These are phyloP conservation scores for Aspergillus sp. DNA, from an alignment of 2,329 filamentous ascomycete species.

Conservation along the genomic window DNA sequence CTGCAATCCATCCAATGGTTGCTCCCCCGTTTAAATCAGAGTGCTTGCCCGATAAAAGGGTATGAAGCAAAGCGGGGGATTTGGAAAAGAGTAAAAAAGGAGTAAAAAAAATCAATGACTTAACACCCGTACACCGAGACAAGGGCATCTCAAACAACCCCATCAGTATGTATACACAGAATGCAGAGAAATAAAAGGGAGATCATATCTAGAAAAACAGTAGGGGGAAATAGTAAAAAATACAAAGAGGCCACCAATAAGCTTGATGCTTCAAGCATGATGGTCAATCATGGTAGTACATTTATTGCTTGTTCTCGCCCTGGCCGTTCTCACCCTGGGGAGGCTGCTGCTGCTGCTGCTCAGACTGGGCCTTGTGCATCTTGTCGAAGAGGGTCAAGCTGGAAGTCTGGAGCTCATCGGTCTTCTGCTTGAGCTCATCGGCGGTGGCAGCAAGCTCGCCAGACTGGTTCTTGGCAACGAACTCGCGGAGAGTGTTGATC, in stretches of 20 bases:
- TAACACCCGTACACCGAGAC: constrained; percentile 41
- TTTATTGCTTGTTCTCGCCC: constrained; percentile 69
- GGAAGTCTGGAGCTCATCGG: constrained; percentile 93
- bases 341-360: constrained; percentile 57
- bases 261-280: constrained; percentile 9
- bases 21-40: constrained; percentile 16
- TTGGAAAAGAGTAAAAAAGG: constrained; percentile 15
- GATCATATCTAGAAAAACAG: constrained; percentile 25
- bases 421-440: constrained; percentile 97
- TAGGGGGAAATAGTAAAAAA: constrained; percentile 22
- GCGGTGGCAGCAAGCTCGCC: constrained; percentile 84
- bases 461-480: constrained; percentile 90
- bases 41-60: constrained; percentile 22
- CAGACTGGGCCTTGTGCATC: constrained; percentile 94
- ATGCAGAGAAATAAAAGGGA: constrained; percentile 25
- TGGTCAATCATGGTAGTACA: constrained; percentile 21
- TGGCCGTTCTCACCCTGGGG: constrained; percentile 46
- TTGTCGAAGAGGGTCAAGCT: constrained; percentile 98
- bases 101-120: constrained; percentile 20
- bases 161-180: constrained; percentile 41
- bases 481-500: constrained; percentile 80
- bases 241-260: constrained; percentile 13
- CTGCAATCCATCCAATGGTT: constrained; percentile 23
- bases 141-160: constrained; percentile 22
- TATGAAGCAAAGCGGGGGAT: constrained; percentile 26